These are phyloP conservation scores for Achlya hypogyna DNA, from an alignment of 352 stramenopile species.

Conservation along the genomic window DNA sequence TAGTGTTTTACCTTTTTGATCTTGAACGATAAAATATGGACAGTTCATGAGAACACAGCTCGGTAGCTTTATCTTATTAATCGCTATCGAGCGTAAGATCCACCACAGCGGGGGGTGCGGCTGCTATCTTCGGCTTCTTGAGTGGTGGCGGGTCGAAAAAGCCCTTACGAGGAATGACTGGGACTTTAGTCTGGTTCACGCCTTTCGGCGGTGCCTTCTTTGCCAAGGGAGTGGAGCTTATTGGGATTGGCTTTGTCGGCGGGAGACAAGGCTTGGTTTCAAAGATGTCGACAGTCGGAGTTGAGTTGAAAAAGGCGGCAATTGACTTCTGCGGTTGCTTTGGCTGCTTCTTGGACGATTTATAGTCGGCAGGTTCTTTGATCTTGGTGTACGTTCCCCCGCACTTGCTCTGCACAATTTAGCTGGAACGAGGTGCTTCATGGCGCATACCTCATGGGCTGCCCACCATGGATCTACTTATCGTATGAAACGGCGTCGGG, in stretches of 20 bases:
- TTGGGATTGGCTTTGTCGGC: not conserved
- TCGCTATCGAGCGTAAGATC: too few species aligned
- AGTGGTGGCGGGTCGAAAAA: too few species aligned
- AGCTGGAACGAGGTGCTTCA: not conserved
- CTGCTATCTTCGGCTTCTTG: too few species aligned
- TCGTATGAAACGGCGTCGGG: not conserved
- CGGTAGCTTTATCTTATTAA: too few species aligned
- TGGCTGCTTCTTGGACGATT: constrained; percentile 24
- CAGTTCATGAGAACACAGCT: too few species aligned
- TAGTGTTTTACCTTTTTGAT: too few species aligned
- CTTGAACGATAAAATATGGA: too few species aligned
- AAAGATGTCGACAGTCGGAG: not conserved
- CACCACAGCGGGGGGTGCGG: too few species aligned
- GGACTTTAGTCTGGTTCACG: too few species aligned
- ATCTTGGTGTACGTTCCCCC: constrained; percentile 43
- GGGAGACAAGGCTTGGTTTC: not conserved
- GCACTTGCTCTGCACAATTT: constrained; percentile 34
- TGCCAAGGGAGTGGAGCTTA: too few species aligned
- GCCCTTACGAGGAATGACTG: too few species aligned
- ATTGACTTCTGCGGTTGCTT: constrained; percentile 3
- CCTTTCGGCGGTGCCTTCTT: too few species aligned
- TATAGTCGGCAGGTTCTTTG: not conserved
- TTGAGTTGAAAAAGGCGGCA: not conserved
- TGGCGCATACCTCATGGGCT: constrained; percentile 37
- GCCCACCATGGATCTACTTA: constrained; percentile 54